Evolutionary conservation across 2,329 filamentous ascomycete genomes (phyloP), one percentile per base, ranked within the genome.

Genomic region (Penicillium rolfsii): DNA sequence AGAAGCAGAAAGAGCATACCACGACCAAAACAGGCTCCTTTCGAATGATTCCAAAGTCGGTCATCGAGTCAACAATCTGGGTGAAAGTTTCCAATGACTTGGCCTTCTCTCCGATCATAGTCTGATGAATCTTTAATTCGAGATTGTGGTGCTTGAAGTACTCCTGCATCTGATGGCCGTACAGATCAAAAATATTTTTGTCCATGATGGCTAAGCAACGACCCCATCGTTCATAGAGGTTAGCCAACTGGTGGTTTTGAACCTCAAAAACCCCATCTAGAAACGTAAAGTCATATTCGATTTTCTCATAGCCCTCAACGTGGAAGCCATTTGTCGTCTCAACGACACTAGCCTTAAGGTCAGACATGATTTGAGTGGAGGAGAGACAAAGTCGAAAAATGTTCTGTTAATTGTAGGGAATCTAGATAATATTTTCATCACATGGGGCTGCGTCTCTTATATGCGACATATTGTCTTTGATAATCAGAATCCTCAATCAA

Each of bases 171-270:
- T 43, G 12, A 7, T 28, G 22, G 6, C 52, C 52, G 28, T 55
- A 55, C 8, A 55, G 22, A 26, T 55, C 52, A 43, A n/a, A 55
- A 22, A 55, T 55, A 24, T 55, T 55, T 30, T 40, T 43, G 30
- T 55, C 52, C 52, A 55, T 55, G 52, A 55, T 55, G 52, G 52
- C 52, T 24, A 55, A 35, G 38, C 52, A 55, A 43, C 52, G 52
- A 35, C 52, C 52, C 52, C 52, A 55, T 45, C 43, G 38, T 36
- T 55, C 52, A 43, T 55, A 55, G 16, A 55, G 22, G 3, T 45
- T 40, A 19, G 52, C 52, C 43, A 55, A 35, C 38, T 55, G 36
- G 9, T 11, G n/a, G 43, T 43, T 55, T 22, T 41, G 38, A 5
- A 43, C 22, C 38, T 55, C 52, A 33, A 55, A 55, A 19, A 55